Percentiles rank a stretch among this genome's conserved stretches.
Conservation (phyloP, 2,329 filamentous ascomycete species). For the Sarocladium strictum region DNA sequence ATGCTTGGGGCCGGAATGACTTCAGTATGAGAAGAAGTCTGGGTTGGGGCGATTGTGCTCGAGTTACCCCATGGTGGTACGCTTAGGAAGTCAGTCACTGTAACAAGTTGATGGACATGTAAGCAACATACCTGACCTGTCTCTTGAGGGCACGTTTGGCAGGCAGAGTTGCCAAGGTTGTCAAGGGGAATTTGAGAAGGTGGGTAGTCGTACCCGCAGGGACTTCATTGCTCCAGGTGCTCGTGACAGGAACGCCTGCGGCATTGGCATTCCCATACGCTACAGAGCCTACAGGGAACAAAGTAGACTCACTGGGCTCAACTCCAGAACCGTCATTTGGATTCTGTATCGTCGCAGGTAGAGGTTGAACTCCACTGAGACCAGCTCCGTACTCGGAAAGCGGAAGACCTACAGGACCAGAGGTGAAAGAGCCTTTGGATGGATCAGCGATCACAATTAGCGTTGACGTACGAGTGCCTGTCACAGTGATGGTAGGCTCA, state of each 20-base stretch:
- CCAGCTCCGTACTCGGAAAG: neutral
- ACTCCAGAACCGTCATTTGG: neutral
- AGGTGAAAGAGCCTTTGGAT: neutral
- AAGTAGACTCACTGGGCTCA: constrained; percentile 8
- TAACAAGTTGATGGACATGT: neutral
- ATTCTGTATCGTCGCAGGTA: neutral
- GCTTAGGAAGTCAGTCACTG: neutral
- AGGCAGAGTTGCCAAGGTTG: constrained; percentile 29
- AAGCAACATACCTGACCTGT: constrained; percentile 21
- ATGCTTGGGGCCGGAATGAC: constrained; percentile 10
- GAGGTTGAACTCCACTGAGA: neutral
- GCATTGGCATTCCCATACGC: constrained; percentile 1
- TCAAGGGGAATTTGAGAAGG: constrained; percentile 31
- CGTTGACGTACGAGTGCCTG: constrained; percentile 9
- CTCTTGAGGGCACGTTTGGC: constrained; percentile 14
- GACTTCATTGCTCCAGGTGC: constrained; percentile 34
- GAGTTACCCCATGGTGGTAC: constrained; percentile 25
- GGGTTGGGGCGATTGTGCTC: constrained; percentile 11
- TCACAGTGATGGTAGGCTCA: constrained; percentile 11
- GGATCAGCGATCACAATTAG: constrained; percentile 13
- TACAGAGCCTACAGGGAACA: constrained; percentile 8
- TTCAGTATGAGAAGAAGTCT: neutral
- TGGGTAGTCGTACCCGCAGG: constrained; percentile 33
- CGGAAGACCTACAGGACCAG: constrained; percentile 9
- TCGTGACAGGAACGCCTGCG: constrained; percentile 18